Evolutionary conservation across 345 rosid species (phyloP).

Genomic region (Ricinus communis): DNA sequence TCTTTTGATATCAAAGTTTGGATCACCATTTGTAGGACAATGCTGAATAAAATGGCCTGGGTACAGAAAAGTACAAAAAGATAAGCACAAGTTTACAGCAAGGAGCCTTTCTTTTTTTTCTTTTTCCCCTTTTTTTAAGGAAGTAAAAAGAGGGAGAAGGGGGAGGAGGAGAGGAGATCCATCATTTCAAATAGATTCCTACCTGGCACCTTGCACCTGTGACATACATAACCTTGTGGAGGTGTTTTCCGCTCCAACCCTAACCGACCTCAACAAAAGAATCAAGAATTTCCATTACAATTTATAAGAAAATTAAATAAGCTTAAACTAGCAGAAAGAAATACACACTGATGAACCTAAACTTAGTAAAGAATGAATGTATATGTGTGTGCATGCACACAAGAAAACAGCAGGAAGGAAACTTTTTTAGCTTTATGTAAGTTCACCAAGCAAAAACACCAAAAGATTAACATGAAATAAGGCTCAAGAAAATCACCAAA

Average conservation of each 20-base stretch:
- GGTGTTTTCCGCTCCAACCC: slow-evolving; percentile 97
- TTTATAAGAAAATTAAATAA: not conserved
- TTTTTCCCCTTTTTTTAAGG: not conserved
- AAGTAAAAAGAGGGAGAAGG: not conserved
- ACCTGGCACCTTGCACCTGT: slow-evolving; percentile 96
- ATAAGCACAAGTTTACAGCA: not conserved
- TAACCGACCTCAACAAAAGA: slow-evolving; percentile 36
- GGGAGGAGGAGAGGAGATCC: too few relatives aligned
- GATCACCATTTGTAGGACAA: slow-evolving; percentile 98
- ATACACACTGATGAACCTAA: slow-evolving; percentile 22
- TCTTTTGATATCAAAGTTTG: slow-evolving; percentile 81
- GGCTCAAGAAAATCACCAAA: slow-evolving; percentile 60
- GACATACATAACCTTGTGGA: slow-evolving; percentile 94
- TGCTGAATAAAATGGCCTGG: slow-evolving; percentile 99
- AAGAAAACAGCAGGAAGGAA: not conserved
- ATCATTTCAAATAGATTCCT: slow-evolving; percentile 26
- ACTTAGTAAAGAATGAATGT: not conserved
- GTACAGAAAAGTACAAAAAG: not conserved
- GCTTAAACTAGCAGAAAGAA: not conserved
- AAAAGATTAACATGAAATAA: slow-evolving; percentile 3
- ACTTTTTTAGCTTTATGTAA: not conserved
- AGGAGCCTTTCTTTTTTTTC: too few relatives aligned
- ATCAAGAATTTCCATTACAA: slow-evolving; percentile 21
- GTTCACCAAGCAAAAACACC: not conserved
- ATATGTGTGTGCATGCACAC: not conserved